Evolutionary conservation across 148 eudicot genomes (phyloP), one percentile per base, ranked within the genome.

Genomic region (Linanthus parryae): DNA sequence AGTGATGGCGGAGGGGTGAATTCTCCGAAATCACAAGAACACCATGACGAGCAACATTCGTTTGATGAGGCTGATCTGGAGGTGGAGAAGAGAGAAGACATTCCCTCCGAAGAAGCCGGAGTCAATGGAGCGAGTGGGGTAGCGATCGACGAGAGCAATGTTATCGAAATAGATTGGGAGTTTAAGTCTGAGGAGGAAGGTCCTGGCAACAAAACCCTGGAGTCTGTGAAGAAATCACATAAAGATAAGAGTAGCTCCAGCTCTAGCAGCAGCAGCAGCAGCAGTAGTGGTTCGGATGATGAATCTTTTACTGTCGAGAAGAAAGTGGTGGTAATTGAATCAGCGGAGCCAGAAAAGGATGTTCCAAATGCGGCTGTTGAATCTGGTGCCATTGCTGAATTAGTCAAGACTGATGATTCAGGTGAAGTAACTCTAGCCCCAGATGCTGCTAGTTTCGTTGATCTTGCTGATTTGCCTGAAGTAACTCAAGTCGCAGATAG

Each of bases 1-100:
- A 78, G 75, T 52, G 96, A 67, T 49, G 71, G 60, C 40, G 76
- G 76, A 28, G 84, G 73, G 26, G 43, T 59, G 41, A 59, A 58
- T 31, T 75, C 80, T 44, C 67, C 80, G 28, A 30, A 61, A 23
- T 71, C 81, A 7, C 71, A 60, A 33, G 76, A 67, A 25, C 63
- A 66, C 44, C 58, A 37, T 22, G 57, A 61, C 60, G 45, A 54
- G 10, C 62, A 61, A 47, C 68, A 61, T 22, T 34, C 28, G 14
- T 57, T 51, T 21, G 13, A 53, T 7, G 80, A 75, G 47, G 68
- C 63, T 7, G 74, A 74, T 26, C 70, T 39, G 44, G 75, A 66
- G 62, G 68, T 52, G 22, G 65, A 44, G 48, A 60, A 63, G 38
- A 48, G 33, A 48, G 52, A 57, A 18, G 54, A 33, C 39, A 34